Evolutionary conservation across 768 basidiomycete genomes (phyloP).

Genomic region (Hemileccinum impolitum): DNA sequence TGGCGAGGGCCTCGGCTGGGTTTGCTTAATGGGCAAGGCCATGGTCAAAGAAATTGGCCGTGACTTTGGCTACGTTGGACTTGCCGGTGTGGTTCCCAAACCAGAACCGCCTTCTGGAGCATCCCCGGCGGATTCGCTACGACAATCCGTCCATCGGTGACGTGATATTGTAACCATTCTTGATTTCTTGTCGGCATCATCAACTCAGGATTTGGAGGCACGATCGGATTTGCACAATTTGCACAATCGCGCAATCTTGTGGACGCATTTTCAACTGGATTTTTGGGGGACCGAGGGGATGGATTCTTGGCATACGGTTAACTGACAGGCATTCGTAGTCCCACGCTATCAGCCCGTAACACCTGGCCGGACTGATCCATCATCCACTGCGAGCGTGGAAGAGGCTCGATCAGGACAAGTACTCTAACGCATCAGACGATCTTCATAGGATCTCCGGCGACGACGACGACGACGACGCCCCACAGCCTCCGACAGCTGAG

Average conservation of each 20-base stretch:
- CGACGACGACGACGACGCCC: slow-evolving; percentile 9
- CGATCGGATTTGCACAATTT: slow-evolving; percentile 28
- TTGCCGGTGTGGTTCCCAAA: slow-evolving; percentile 71
- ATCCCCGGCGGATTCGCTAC: slow-evolving; percentile 29
- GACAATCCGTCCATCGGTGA: slow-evolving; percentile 34
- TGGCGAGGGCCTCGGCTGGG: slow-evolving; percentile 81
- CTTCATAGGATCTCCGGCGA: slow-evolving; percentile 23
- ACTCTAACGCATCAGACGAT: slow-evolving; percentile 19
- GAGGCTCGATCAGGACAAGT: slow-evolving; percentile 18
- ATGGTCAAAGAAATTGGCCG: slow-evolving; percentile 84
- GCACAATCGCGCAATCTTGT: slow-evolving; percentile 21
- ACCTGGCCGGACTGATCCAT: slow-evolving; percentile 11
- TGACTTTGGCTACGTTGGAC: slow-evolving; percentile 67
- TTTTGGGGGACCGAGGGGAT: slow-evolving; percentile 13
- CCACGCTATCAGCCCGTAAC: slow-evolving; percentile 5
- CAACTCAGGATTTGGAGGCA: slow-evolving; percentile 24
- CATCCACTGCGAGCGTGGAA: slow-evolving; percentile 24
- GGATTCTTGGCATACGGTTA: slow-evolving; percentile 18
- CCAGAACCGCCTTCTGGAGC: slow-evolving; percentile 42
- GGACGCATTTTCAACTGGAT: slow-evolving; percentile 28
- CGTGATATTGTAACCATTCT: slow-evolving; percentile 4
- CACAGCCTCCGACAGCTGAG: slow-evolving; percentile 21
- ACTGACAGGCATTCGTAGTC: slow-evolving; percentile 11
- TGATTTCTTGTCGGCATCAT: slow-evolving; percentile 32
- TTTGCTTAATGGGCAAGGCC: slow-evolving; percentile 82